A percentile compares a stretch with the other conserved stretches of the same genome.
phyloP scores from a whole-genome alignment of 139 green algal species.

The Chlamydomonas incerta region DNA sequence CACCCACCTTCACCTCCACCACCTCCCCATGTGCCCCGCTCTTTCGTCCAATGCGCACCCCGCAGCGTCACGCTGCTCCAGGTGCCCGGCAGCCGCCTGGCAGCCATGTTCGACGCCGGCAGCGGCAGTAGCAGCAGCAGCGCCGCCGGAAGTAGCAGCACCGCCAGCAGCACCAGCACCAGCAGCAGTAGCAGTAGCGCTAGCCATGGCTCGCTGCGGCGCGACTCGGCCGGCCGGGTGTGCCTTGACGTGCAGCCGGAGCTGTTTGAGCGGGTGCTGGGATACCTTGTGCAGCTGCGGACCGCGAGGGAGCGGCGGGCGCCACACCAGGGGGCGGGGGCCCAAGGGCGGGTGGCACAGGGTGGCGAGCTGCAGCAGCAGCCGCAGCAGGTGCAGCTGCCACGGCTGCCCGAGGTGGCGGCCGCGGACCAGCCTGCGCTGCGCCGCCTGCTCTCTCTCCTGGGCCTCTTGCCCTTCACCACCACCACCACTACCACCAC shows the following conservation, averaged over 20 bases:
- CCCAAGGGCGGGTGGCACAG: no score
- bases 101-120: constrained; percentile 21
- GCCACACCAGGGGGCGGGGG: no score
- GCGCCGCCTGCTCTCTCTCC: constrained; percentile 21
- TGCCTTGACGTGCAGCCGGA: constrained; percentile 42
- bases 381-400: no score
- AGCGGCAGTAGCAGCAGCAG: no score
- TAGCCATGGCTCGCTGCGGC: background rate
- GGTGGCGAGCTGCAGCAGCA: no score
- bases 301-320: background rate
- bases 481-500: background rate
- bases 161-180: background rate
- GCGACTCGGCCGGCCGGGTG: constrained; percentile 19
- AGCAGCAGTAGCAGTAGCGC: background rate
- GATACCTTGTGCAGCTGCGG: constrained; percentile 32
- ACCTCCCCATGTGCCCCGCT: background rate
- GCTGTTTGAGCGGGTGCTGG: constrained; percentile 39
- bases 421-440: constrained; percentile 25
- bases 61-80: constrained; percentile 38
- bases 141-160: no score
- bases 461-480: constrained; percentile 30
- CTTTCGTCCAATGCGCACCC: no score
- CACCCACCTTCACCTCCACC: background rate
- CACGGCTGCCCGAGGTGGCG: constrained; percentile 26
- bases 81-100: constrained; percentile 39